phyloP scores from a whole-genome alignment of 768 basidiomycete genomes.

The Amanita polypyramis region DNA sequence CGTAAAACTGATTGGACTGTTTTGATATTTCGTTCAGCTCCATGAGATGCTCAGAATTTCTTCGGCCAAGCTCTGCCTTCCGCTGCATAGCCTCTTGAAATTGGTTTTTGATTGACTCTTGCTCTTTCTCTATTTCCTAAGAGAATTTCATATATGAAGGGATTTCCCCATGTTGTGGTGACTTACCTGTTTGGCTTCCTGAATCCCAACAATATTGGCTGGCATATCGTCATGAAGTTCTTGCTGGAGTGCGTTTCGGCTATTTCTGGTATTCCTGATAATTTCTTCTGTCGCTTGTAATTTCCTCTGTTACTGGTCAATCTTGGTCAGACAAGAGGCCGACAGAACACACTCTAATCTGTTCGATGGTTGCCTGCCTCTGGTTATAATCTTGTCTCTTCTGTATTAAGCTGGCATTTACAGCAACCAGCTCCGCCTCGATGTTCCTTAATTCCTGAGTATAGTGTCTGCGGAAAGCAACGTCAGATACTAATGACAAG shows the following conservation, averaged over 20 bases:
- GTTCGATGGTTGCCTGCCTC: constrained; percentile 18
- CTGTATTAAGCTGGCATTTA: constrained; percentile 13
- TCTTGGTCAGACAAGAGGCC: constrained; percentile 11
- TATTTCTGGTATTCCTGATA: constrained; percentile 22
- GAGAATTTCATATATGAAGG: not conserved
- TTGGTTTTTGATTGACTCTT: constrained; percentile 35
- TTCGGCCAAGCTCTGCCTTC: constrained; percentile 36
- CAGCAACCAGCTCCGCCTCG: constrained; percentile 25
- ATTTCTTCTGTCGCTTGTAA: constrained; percentile 17
- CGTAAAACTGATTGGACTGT: constrained; percentile 42
- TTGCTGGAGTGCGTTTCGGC: constrained; percentile 33
- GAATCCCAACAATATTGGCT: constrained; percentile 45
- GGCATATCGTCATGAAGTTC: constrained; percentile 66
- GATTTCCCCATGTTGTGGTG: too few species aligned
- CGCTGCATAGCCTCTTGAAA: constrained; percentile 32
- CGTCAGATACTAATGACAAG: not conserved
- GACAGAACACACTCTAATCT: constrained; percentile 22
- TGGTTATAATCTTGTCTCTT: constrained; percentile 18
- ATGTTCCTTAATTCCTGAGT: constrained; percentile 25
- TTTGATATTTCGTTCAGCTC: constrained; percentile 35
- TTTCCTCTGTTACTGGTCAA: constrained; percentile 6
- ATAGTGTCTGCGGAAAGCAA: constrained; percentile 30
- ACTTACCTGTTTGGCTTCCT: constrained; percentile 43
- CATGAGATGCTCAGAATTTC: constrained; percentile 30
- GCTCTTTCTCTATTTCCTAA: constrained; percentile 50